A percentile compares a stretch with the other conserved stretches of the same genome.
Conservation (phyloP, 139 green algal genomes). For the Closterium sp. region DNA sequence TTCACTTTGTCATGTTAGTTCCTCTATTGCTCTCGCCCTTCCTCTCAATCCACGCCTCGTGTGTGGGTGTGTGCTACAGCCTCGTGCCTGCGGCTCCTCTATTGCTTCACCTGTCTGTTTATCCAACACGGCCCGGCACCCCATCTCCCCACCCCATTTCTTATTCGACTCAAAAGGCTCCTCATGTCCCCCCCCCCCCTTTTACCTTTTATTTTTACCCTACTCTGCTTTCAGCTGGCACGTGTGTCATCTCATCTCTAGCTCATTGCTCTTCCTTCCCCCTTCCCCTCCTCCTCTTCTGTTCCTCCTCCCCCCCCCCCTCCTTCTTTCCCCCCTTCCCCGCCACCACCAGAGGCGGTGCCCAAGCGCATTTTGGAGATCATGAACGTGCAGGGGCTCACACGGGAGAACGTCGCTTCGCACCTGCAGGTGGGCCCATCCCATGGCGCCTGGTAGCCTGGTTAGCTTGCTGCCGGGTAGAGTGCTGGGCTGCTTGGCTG, state of each 20-base stretch:
- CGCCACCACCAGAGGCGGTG: conserved; percentile 72
- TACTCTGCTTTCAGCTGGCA: background rate
- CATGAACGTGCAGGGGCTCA: conserved; percentile 91
- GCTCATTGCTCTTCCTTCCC: background rate
- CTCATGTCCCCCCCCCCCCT: background rate
- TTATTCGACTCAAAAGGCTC: too few relatives aligned
- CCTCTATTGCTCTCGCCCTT: too few relatives aligned
- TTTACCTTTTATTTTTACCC: too few relatives aligned
- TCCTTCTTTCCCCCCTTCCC: too few relatives aligned
- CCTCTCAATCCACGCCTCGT: too few relatives aligned
- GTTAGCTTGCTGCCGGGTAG: background rate
- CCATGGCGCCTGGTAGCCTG: background rate
- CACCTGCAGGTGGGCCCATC: conserved; percentile 69
- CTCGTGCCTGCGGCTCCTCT: too few relatives aligned
- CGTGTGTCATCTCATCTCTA: background rate
- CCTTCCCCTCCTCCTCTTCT: background rate
- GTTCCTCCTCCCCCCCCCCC: background rate
- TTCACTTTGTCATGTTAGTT: too few relatives aligned
- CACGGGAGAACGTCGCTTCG: conserved; percentile 91
- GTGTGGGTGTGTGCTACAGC: too few relatives aligned
- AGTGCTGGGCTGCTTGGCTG: background rate
- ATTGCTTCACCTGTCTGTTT: too few relatives aligned
- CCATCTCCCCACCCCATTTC: background rate
- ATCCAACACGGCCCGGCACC: too few relatives aligned
- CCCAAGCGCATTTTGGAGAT: conserved; percentile 97